These are phyloP conservation scores for Amanita exitialis DNA, from an alignment of 768 basidiomycete species.

Conservation along the genomic window DNA sequence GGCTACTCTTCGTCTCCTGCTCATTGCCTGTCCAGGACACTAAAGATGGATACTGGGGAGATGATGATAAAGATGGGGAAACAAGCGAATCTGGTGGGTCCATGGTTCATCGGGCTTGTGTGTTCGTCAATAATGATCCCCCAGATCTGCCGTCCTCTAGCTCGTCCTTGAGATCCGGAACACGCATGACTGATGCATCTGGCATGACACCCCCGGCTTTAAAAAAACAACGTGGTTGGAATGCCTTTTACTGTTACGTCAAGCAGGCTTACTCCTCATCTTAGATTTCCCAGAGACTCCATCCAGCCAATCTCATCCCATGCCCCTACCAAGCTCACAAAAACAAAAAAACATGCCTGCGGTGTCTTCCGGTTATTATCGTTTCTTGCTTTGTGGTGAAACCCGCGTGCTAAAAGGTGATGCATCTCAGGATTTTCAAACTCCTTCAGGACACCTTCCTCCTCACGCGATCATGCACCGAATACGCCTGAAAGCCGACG, in stretches of 20 bases:
- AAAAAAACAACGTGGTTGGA: not conserved
- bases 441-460: not conserved
- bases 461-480: not conserved
- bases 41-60: conserved; percentile 6
- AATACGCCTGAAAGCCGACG: not conserved
- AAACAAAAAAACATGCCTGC: not conserved
- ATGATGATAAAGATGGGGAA: not conserved
- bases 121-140: not conserved
- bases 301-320: not conserved
- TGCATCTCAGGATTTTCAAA: not conserved
- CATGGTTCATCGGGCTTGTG: not conserved
- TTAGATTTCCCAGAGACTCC: not conserved
- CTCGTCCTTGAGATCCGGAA: not conserved
- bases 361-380: not conserved
- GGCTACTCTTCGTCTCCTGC: not conserved
- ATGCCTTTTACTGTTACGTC: not conserved
- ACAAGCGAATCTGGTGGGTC: conserved; percentile 2
- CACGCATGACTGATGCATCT: not conserved
- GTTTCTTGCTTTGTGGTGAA: not conserved
- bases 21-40: not conserved
- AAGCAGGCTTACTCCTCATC: not conserved
- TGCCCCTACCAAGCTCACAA: not conserved
- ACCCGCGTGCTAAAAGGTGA: not conserved
- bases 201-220: not conserved
- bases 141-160: not conserved